A percentile compares a stretch with the other conserved stretches of the same genome.
phyloP scores from a whole-genome alignment of 2,329 filamentous ascomycete species.

The Monilinia polystroma region DNA sequence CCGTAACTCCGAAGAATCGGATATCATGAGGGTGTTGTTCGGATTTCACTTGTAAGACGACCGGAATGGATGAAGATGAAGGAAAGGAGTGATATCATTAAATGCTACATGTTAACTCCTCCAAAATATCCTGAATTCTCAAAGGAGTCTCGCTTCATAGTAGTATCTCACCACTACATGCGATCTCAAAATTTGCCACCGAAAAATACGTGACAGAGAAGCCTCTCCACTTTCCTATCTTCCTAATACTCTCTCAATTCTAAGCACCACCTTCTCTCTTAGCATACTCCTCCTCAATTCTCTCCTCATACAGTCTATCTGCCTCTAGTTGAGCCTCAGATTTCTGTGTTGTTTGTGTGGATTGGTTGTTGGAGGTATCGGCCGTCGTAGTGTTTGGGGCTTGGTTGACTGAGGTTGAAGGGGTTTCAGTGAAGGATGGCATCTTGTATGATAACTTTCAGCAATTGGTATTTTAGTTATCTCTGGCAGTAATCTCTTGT shows the following conservation, averaged over 20 bases:
- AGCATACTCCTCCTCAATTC: slow-evolving; percentile 30
- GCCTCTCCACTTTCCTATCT: neutral
- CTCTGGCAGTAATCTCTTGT: neutral
- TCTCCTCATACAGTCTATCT: slow-evolving; percentile 28
- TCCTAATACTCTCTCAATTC: slow-evolving; percentile 20
- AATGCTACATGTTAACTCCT: neutral
- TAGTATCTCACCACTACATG: neutral
- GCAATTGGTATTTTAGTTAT: neutral
- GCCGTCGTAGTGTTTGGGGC: neutral
- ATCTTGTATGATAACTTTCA: neutral
- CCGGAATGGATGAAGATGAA: neutral
- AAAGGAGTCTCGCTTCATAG: neutral
- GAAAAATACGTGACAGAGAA: neutral
- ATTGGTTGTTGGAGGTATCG: neutral
- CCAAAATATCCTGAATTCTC: neutral
- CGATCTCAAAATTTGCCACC: neutral
- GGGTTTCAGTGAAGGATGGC: slow-evolving; percentile 21
- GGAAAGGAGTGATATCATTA: neutral
- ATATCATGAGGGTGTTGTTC: neutral
- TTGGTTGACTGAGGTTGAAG: slow-evolving; percentile 1
- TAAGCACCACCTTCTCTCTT: slow-evolving; percentile 37
- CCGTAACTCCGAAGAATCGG: neutral
- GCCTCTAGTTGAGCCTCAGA: slow-evolving; percentile 26
- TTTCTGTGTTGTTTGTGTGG: slow-evolving; percentile 14
- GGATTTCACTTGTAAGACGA: neutral